Conservation (phyloP, 208 protist species). For the Jaenimonas drosophilae region DNA sequence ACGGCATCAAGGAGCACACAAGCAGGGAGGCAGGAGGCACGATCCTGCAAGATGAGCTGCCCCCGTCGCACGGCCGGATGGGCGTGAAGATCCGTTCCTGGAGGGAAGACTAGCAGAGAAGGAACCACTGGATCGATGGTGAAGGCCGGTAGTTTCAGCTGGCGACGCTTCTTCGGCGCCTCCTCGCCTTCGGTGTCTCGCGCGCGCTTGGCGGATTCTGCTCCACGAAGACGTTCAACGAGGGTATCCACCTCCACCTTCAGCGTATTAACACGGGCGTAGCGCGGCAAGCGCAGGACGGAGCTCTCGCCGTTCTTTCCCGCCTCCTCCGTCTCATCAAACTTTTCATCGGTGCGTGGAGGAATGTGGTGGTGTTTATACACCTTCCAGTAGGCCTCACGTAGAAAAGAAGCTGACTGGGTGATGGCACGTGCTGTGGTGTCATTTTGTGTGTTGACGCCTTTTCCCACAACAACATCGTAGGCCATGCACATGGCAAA, state of each 20-base stretch:
- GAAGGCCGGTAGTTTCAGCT: conserved; percentile 38
- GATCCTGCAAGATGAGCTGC: conserved; percentile 85
- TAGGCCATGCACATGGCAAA: conserved; percentile 83
- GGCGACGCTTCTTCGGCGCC: neutral
- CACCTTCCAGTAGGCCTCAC: conserved; percentile 71
- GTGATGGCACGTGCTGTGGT: conserved; percentile 64
- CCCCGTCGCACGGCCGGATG: conserved; percentile 76
- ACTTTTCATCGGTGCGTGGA: conserved; percentile 11
- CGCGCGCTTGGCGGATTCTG: conserved; percentile 12
- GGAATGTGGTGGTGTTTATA: conserved; percentile 74
- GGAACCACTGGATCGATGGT: conserved; percentile 65
- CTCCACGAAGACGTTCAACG: conserved; percentile 41
- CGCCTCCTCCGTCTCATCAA: neutral
- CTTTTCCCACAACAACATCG: conserved; percentile 79
- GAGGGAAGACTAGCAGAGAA: conserved; percentile 74
- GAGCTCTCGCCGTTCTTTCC: neutral
- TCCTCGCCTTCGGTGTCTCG: conserved; percentile 1
- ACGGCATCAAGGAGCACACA: conserved; percentile 77
- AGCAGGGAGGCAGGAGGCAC: conserved; percentile 87
- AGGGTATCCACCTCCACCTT: conserved; percentile 66
- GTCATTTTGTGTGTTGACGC: conserved; percentile 78
- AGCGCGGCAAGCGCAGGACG: conserved; percentile 44
- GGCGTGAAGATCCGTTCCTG: conserved; percentile 77
- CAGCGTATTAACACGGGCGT: conserved; percentile 84
- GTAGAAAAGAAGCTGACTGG: conserved; percentile 56